Conservation (phyloP, 1,284 basidiomycete genomes). For the Cutaneotrichosporon sp. region DNA sequence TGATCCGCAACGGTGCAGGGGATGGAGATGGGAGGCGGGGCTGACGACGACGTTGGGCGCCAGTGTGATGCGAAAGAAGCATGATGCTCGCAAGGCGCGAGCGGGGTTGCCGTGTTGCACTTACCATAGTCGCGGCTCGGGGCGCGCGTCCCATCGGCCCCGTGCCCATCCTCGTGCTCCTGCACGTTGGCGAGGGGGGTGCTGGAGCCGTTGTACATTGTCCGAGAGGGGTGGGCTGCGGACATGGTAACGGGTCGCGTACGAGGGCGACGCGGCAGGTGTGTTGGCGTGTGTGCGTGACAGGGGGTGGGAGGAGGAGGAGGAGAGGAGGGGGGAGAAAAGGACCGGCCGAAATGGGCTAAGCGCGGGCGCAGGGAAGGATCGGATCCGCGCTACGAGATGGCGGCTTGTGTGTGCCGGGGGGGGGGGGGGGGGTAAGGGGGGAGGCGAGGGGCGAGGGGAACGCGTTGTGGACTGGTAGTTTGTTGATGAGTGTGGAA, state of each 20-base stretch:
- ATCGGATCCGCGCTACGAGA: neutral
- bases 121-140: neutral
- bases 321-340: neutral
- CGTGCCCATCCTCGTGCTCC: slow-evolving; percentile 6
- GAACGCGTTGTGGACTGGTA: neutral
- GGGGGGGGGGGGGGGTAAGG: no score
- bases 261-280: neutral
- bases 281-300: no score
- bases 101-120: neutral
- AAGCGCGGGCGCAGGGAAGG: neutral
- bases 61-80: neutral
- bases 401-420: neutral
- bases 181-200: slow-evolving; percentile 4
- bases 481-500: no score
- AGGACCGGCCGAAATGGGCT: neutral
- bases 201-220: neutral
- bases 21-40: neutral
- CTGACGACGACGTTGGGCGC: neutral
- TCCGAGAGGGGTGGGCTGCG: neutral
- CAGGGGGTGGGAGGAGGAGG: neutral
- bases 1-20: no score
- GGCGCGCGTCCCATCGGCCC: neutral
- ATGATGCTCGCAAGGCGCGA: neutral
- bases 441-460: neutral
- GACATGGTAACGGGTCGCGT: no score